A percentile compares a stretch with the other conserved stretches of the same genome.
Conservation (phyloP, 2,329 filamentous ascomycete species). For the Acrocalymma vagum region DNA sequence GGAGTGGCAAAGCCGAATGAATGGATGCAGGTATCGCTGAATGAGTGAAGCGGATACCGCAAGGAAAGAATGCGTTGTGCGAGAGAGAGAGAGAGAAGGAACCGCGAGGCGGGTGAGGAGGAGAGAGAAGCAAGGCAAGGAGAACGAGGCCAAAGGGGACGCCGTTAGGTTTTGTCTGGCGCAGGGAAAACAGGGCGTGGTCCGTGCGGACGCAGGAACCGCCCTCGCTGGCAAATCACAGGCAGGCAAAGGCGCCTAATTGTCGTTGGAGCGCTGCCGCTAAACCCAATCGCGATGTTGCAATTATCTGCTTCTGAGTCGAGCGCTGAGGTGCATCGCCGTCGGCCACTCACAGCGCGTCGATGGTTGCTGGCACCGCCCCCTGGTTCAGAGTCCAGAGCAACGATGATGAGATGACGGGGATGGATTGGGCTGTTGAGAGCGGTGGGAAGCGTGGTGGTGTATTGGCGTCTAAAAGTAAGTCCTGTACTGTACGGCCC, state of each 20-base stretch:
- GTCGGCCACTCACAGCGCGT: too few species aligned
- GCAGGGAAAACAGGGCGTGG: conserved; percentile 24
- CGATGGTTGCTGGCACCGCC: too few species aligned
- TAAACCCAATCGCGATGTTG: too few species aligned
- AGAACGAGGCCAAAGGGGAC: conserved; percentile 23
- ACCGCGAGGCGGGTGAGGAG: conserved; percentile 18
- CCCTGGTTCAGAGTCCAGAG: too few species aligned
- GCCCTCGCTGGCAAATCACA: conserved; percentile 13
- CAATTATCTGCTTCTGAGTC: too few species aligned
- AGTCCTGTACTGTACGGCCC: too few species aligned
- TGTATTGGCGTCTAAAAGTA: too few species aligned
- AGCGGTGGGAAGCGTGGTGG: too few species aligned
- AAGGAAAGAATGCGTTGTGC: conserved; percentile 32
- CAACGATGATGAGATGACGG: too few species aligned
- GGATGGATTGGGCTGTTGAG: too few species aligned
- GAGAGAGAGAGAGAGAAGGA: conserved; percentile 45
- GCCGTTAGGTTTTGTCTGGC: conserved; percentile 28
- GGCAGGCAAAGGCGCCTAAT: conserved; percentile 3
- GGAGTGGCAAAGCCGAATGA: conserved; percentile 43
- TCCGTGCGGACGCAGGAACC: conserved; percentile 26
- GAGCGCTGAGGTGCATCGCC: too few species aligned
- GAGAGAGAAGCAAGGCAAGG: conserved; percentile 27
- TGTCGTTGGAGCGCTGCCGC: too few species aligned
- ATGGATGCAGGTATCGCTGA: conserved; percentile 63
- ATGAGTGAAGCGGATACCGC: conserved; percentile 68